These are phyloP conservation scores for Nissolia schottii DNA, from an alignment of 306 rosid genomes.

Conservation along the genomic window DNA sequence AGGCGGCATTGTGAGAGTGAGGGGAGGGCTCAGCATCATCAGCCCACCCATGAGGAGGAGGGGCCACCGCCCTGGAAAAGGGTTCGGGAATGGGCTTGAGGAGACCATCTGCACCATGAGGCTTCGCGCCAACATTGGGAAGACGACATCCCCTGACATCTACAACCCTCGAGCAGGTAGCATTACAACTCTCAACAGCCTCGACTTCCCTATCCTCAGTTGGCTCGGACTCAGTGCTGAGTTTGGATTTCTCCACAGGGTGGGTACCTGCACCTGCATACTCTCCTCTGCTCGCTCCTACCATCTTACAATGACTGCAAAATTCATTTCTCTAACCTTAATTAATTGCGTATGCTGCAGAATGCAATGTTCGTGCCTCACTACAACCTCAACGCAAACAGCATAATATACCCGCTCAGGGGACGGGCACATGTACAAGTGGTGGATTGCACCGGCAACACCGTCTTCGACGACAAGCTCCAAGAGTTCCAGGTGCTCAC, in stretches of 20 bases:
- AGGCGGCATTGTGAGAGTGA: constrained; percentile 47
- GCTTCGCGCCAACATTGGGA: constrained; percentile 37
- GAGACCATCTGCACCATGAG: constrained; percentile 47
- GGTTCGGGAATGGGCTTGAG: constrained; percentile 32
- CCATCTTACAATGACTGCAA: no score
- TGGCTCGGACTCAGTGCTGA: constrained; percentile 46
- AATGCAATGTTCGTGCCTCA: constrained; percentile 52
- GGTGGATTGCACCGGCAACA: constrained; percentile 48
- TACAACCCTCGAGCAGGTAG: constrained; percentile 43
- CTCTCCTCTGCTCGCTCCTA: no score
- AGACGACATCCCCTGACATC: constrained; percentile 37
- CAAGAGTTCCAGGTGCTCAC: constrained; percentile 33
- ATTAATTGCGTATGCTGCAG: no score
- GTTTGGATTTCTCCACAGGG: constrained; percentile 30
- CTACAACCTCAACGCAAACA: constrained; percentile 58
- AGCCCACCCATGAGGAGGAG: constrained; percentile 23
- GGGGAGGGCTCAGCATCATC: constrained; percentile 37
- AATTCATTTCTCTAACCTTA: no score
- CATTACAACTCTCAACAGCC: constrained; percentile 32
- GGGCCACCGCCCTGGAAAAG: neutral
- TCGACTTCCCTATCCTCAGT: constrained; percentile 35
- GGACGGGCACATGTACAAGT: constrained; percentile 55
- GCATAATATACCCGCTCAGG: constrained; percentile 27
- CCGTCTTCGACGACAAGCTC: constrained; percentile 37
- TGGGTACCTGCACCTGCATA: neutral